Percentiles rank a stretch among this genome's conserved stretches.
These are phyloP conservation scores for Russula abietina DNA, from an alignment of 768 basidiomycete genomes.

Conservation along the genomic window DNA sequence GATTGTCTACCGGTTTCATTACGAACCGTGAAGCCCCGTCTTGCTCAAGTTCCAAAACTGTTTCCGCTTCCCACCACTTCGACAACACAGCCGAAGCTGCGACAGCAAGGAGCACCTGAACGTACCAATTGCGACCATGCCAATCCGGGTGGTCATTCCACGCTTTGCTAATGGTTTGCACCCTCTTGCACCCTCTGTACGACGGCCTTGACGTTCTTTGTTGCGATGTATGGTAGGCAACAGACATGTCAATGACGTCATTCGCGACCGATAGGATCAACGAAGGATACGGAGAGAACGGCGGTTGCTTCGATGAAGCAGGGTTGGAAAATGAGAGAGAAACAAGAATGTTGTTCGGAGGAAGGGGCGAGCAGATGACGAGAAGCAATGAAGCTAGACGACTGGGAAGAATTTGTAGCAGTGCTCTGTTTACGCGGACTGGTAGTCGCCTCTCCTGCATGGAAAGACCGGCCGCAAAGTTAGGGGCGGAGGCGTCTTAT, in stretches of 20 bases:
- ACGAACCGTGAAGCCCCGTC: slow-evolving; percentile 92
- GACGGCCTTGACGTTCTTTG: slow-evolving; percentile 76
- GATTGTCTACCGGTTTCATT: slow-evolving; percentile 78
- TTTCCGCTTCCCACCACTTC: slow-evolving; percentile 99
- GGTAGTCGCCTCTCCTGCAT: slow-evolving; percentile 43
- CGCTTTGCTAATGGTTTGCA: slow-evolving; percentile 81
- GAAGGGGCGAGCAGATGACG: slow-evolving; percentile 90
- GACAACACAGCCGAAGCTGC: slow-evolving; percentile 91
- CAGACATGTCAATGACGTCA: slow-evolving; percentile 86
- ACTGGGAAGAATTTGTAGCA: slow-evolving; percentile 25
- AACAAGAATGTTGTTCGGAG: slow-evolving; percentile 60
- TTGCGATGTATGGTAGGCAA: slow-evolving; percentile 76
- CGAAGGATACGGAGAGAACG: slow-evolving; percentile 72
- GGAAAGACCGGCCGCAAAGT: slow-evolving; percentile 39
- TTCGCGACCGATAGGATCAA: slow-evolving; percentile 90
- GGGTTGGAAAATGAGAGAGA: slow-evolving; percentile 44
- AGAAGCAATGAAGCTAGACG: slow-evolving; percentile 42
- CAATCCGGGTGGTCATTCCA: slow-evolving; percentile 99
- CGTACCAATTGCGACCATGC: slow-evolving; percentile 98
- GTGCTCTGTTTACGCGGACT: slow-evolving; percentile 56
- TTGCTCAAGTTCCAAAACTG: slow-evolving; percentile 97
- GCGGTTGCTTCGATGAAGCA: slow-evolving; percentile 42
- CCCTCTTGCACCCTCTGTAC: slow-evolving; percentile 90
- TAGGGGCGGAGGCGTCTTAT: slow-evolving; percentile 50
- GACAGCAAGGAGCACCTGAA: slow-evolving; percentile 90